phyloP scores from a whole-genome alignment of 2,329 filamentous ascomycete species.

The Ophiostoma novo-ulmi region DNA sequence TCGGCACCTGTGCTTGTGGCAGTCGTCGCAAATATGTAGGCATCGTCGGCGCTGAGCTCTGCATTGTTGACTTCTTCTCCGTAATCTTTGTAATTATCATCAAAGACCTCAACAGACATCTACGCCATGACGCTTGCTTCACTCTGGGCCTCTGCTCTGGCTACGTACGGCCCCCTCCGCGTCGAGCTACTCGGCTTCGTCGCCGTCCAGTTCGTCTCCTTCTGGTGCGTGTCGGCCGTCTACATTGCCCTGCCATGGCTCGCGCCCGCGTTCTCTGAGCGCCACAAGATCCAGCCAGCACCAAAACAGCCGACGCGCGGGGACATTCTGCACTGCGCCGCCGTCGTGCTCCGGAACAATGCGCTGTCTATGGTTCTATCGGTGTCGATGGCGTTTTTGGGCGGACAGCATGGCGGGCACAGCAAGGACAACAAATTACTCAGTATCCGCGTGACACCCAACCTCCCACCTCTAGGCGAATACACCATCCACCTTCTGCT shows the following conservation, averaged over 20 bases:
- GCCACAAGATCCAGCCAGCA: constrained; percentile 51
- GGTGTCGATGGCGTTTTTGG: not conserved
- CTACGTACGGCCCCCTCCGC: constrained; percentile 27
- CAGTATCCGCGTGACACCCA: not conserved
- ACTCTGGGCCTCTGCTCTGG: constrained; percentile 28
- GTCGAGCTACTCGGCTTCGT: constrained; percentile 42
- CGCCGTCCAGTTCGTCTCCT: constrained; percentile 41
- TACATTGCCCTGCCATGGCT: constrained; percentile 43
- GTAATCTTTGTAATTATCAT: not conserved
- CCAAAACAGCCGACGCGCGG: constrained; percentile 44
- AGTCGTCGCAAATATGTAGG: not conserved
- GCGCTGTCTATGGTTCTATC: not conserved
- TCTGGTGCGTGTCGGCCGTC: constrained; percentile 42
- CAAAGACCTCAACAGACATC: not conserved
- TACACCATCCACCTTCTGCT: constrained; percentile 26
- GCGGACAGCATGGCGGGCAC: not conserved
- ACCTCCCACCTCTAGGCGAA: not conserved
- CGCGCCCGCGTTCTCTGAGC: constrained; percentile 44
- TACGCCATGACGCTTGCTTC: not conserved
- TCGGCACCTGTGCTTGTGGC: not conserved
- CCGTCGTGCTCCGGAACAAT: not conserved
- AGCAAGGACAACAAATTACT: not conserved
- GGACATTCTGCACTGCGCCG: constrained; percentile 37
- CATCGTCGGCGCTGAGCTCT: not conserved
- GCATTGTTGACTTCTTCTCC: too few species aligned